Conservation (phyloP, 2,329 filamentous ascomycete species). For the Exophiala alcalophila region DNA sequence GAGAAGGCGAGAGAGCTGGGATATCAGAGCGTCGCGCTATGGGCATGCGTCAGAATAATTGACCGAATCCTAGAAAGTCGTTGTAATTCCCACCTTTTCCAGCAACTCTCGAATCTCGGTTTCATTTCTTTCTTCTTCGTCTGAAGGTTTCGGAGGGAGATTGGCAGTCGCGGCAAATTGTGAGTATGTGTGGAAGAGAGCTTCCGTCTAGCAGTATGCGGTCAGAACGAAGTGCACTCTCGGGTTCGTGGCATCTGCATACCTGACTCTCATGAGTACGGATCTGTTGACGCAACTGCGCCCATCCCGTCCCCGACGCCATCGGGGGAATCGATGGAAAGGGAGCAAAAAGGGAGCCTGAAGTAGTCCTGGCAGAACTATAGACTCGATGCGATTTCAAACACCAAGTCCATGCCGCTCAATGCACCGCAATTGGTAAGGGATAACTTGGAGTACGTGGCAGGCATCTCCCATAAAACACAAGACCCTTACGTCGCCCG, state of each 20-base stretch:
- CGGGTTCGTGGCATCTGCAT: slow-evolving; percentile 25
- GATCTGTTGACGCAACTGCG: slow-evolving; percentile 89
- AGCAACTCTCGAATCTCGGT: slow-evolving; percentile 78
- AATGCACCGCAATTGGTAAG: no score
- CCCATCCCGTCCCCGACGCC: slow-evolving; percentile 70
- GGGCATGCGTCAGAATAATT: neutral
- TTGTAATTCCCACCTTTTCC: slow-evolving; percentile 61
- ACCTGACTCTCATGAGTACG: slow-evolving; percentile 88
- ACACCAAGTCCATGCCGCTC: no score
- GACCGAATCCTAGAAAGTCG: slow-evolving; percentile 1
- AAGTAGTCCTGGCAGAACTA: neutral
- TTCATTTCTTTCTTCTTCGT: slow-evolving; percentile 79
- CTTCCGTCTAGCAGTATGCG: slow-evolving; percentile 66
- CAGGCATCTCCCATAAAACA: no score
- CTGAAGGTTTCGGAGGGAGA: slow-evolving; percentile 76
- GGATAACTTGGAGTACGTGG: no score
- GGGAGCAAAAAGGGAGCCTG: neutral
- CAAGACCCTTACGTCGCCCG: no score
- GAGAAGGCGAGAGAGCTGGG: slow-evolving; percentile 80
- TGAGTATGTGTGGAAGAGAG: slow-evolving; percentile 68
- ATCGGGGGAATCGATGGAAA: slow-evolving; percentile 9
- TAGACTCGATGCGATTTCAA: no score
- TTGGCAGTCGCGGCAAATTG: slow-evolving; percentile 80
- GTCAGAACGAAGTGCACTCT: slow-evolving; percentile 3
- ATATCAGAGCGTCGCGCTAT: slow-evolving; percentile 77